phyloP scores from a whole-genome alignment of 163 green algal species.

The Chloroidium sp. region DNA sequence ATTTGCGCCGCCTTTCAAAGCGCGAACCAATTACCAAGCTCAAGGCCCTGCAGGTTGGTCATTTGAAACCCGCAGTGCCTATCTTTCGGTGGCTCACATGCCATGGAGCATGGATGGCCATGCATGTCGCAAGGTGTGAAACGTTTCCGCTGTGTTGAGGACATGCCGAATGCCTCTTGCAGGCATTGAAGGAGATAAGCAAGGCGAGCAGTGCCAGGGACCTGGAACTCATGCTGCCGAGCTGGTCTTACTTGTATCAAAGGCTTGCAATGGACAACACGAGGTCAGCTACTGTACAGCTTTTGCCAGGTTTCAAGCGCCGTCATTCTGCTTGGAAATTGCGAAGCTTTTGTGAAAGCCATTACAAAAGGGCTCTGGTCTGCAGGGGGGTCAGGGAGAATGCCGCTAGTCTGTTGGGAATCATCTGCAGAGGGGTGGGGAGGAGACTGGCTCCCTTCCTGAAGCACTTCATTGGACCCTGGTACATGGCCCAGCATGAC shows the following conservation, averaged over 20 bases:
- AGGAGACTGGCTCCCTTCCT: constrained; percentile 56
- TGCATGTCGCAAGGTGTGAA: too few relatives aligned
- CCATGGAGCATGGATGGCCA: too few relatives aligned
- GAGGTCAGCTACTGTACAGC: constrained; percentile 9
- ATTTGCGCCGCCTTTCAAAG: constrained; percentile 70
- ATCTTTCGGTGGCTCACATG: too few relatives aligned
- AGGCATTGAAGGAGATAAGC: too few relatives aligned
- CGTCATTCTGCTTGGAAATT: not conserved
- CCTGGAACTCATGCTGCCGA: constrained; percentile 33
- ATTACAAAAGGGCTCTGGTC: not conserved
- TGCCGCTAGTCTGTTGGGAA: constrained; percentile 27
- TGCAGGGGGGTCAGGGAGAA: constrained; percentile 43
- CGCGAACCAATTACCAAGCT: constrained; percentile 65
- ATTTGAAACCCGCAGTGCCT: too few relatives aligned
- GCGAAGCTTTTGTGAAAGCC: not conserved
- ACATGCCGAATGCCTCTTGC: too few relatives aligned
- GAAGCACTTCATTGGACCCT: constrained; percentile 27
- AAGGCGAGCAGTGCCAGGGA: not conserved
- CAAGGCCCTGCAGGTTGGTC: constrained; percentile 67
- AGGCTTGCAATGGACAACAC: constrained; percentile 56
- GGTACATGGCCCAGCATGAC: constrained; percentile 60
- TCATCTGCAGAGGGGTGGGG: constrained; percentile 29
- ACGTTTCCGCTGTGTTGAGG: too few relatives aligned
- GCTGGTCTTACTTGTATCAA: constrained; percentile 58
- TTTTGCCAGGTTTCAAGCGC: not conserved